These are phyloP conservation scores for Rhizophagus clarus DNA, from an alignment of 192 early-diverging fungal genomes.

Conservation along the genomic window DNA sequence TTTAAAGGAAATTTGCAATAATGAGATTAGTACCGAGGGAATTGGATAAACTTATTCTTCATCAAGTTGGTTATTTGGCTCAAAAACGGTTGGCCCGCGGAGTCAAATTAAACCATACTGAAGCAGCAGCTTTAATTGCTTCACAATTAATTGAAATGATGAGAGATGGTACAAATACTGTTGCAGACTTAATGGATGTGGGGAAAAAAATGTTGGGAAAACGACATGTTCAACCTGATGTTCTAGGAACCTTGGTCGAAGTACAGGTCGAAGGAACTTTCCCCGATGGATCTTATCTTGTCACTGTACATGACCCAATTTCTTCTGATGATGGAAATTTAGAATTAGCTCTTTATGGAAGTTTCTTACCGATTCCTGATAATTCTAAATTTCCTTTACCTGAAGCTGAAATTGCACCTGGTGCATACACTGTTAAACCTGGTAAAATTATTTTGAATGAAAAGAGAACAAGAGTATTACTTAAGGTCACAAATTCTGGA, in stretches of 20 bases:
- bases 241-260: constrained; percentile 70
- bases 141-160: constrained; percentile 86
- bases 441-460: constrained; percentile 79
- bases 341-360: constrained; percentile 84
- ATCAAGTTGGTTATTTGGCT: constrained; percentile 86
- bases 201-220: constrained; percentile 88
- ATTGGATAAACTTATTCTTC: constrained; percentile 89
- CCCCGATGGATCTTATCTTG: constrained; percentile 90
- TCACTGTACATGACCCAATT: constrained; percentile 93
- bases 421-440: constrained; percentile 66
- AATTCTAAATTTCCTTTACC: constrained; percentile 54
- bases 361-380: constrained; percentile 79
- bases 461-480: constrained; percentile 64
- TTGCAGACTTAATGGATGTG: constrained; percentile 85
- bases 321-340: constrained; percentile 80
- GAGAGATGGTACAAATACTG: constrained; percentile 84
- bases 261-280: constrained; percentile 95
- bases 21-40: constrained; percentile 90
- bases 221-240: constrained; percentile 78
- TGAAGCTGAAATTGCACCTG: constrained; percentile 55
- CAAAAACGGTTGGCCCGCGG: constrained; percentile 91
- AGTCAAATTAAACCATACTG: constrained; percentile 82
- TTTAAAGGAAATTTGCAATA: not conserved
- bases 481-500: constrained; percentile 89
- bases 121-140: constrained; percentile 87